These are phyloP conservation scores for Hura crepitans DNA, from an alignment of 441 rosid species.

Conservation along the genomic window DNA sequence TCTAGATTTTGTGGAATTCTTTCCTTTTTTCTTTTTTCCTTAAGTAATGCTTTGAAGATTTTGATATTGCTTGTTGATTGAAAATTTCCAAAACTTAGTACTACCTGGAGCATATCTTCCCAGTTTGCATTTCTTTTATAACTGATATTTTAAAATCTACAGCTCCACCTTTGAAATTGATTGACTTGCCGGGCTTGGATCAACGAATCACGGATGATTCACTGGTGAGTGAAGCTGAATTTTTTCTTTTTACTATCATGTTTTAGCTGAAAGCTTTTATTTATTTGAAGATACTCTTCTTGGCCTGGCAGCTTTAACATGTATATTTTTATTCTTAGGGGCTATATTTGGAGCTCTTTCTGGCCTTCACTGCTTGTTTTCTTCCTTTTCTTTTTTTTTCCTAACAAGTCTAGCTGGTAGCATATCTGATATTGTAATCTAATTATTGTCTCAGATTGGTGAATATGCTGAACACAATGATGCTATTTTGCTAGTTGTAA, in stretches of 20 bases:
- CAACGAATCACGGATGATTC: conserved; percentile 85
- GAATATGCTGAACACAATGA: conserved; percentile 76
- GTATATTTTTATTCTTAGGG: conserved; percentile 11
- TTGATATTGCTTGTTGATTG: neutral
- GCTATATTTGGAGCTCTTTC: conserved; percentile 15
- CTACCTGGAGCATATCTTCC: neutral
- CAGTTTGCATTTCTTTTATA: neutral
- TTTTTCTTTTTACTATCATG: conserved; percentile 9
- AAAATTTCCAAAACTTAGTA: neutral
- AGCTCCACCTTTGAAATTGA: conserved; percentile 88
- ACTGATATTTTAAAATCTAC: conserved; percentile 22
- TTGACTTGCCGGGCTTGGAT: conserved; percentile 93
- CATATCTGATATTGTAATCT: conserved; percentile 21
- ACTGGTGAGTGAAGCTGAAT: conserved; percentile 50
- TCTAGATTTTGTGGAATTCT: neutral
- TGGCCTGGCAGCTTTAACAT: neutral
- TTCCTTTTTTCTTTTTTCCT: neutral
- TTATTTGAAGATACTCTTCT: neutral
- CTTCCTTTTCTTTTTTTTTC: neutral
- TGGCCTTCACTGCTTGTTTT: neutral
- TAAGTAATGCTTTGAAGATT: neutral
- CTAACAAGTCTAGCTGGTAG: conserved; percentile 7
- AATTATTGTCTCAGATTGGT: conserved; percentile 46
- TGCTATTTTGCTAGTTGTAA: conserved; percentile 74
- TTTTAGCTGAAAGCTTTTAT: conserved; percentile 12